Evolutionary conservation across 1,139 yeast genomes (phyloP).

Genomic region (Taphrina confusa): DNA sequence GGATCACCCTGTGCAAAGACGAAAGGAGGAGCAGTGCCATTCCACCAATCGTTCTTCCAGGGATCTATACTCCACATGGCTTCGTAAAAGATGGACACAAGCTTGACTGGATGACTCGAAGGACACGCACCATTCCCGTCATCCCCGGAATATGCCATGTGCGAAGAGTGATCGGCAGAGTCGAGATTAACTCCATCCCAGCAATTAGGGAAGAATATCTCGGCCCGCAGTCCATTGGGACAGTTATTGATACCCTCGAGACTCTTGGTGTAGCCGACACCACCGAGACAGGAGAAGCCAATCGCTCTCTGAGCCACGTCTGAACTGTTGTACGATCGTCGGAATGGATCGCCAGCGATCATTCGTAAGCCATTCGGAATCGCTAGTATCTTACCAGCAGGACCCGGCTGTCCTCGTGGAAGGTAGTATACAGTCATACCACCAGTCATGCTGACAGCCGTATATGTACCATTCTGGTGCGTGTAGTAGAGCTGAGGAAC

Average conservation of each 20-base stretch:
- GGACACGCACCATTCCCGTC: constrained; percentile 36
- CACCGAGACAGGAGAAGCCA: constrained; percentile 35
- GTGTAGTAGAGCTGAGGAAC: constrained; percentile 33
- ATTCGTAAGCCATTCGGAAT: constrained; percentile 33
- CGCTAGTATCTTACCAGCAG: constrained; percentile 28
- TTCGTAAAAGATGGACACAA: constrained; percentile 33
- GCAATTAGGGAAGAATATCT: constrained; percentile 37
- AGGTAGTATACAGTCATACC: constrained; percentile 35
- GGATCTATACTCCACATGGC: constrained; percentile 30
- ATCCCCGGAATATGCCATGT: constrained; percentile 36
- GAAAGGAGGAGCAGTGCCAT: constrained; percentile 33
- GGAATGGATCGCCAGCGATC: constrained; percentile 32
- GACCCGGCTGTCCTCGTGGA: constrained; percentile 29
- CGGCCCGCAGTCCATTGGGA: constrained; percentile 37
- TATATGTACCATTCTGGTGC: constrained; percentile 26
- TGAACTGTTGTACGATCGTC: constrained; percentile 24
- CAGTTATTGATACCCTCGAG: constrained; percentile 23
- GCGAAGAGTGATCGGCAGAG: constrained; percentile 35
- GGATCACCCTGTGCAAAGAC: constrained; percentile 36
- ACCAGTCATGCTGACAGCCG: constrained; percentile 18
- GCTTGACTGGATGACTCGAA: constrained; percentile 29
- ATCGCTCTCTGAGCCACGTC: constrained; percentile 29
- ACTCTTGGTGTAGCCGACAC: constrained; percentile 20
- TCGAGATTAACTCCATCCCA: constrained; percentile 37
- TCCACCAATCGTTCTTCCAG: constrained; percentile 33